Evolutionary conservation across 2,329 filamentous ascomycete genomes (phyloP).

Genomic region (Septoria linicola): DNA sequence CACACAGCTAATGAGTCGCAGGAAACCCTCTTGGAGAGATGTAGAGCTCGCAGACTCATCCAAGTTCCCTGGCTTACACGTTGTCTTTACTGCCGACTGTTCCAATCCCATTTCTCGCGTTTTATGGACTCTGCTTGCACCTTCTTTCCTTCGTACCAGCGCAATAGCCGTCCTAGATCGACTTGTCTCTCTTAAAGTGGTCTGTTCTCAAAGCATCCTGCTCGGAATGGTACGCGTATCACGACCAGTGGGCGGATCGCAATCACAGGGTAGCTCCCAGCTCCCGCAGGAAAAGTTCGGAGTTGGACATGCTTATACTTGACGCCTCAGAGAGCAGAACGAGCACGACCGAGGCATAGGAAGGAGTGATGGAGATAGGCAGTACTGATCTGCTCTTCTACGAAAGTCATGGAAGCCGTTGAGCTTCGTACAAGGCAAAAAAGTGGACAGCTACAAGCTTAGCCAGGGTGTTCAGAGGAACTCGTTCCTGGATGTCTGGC

Average conservation of each 20-base stretch:
- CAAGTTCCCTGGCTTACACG: too few species aligned
- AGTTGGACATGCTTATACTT: not conserved
- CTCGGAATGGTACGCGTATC: not conserved
- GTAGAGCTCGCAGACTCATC: too few species aligned
- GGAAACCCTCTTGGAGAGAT: too few species aligned
- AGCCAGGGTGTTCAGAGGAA: not conserved
- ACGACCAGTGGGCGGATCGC: not conserved
- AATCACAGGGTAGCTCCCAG: slow-evolving; percentile 12
- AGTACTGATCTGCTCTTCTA: not conserved
- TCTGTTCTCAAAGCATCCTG: not conserved
- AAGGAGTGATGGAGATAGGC: not conserved
- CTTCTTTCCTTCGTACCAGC: too few species aligned
- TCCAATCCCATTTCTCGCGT: too few species aligned
- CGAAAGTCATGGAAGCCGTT: not conserved
- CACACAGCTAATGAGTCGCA: too few species aligned
- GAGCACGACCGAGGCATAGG: not conserved
- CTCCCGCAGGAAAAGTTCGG: slow-evolving; percentile 8
- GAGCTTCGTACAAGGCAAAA: not conserved
- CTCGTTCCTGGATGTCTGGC: slow-evolving; percentile 2
- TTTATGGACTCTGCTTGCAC: too few species aligned
- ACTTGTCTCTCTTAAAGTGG: too few species aligned
- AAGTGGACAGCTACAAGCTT: slow-evolving; percentile 7
- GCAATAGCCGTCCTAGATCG: too few species aligned
- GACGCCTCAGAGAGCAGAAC: not conserved
- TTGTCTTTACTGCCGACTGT: too few species aligned